Percentiles rank a stretch among this genome's conserved stretches.
phyloP scores from a whole-genome alignment of 768 basidiomycete species.

The Dioszegia aurantiaca region DNA sequence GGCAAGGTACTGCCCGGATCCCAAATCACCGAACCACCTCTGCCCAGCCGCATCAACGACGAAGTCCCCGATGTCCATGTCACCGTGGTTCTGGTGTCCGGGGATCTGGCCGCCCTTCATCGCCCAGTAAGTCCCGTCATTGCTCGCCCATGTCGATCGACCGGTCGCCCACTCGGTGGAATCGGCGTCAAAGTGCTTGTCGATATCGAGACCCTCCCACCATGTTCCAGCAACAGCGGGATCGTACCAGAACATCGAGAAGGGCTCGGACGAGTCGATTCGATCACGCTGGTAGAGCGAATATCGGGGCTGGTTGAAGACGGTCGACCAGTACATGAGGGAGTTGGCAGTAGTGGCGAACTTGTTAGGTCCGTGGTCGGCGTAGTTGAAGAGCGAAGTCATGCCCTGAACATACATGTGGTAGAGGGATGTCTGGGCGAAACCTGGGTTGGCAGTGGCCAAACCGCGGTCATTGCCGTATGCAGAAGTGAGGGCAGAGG shows the following conservation, averaged over 20 bases:
- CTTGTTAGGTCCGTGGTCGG: slow-evolving; percentile 88
- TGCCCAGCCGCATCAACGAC: slow-evolving; percentile 89
- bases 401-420: slow-evolving; percentile 86
- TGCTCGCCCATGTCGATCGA: slow-evolving; percentile 89
- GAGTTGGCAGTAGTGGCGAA: slow-evolving; percentile 88
- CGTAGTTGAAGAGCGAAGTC: slow-evolving; percentile 61
- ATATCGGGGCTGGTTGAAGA: slow-evolving; percentile 70
- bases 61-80: slow-evolving; percentile 91
- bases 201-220: slow-evolving; percentile 81
- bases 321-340: slow-evolving; percentile 71
- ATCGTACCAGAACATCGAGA: slow-evolving; percentile 90
- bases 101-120: slow-evolving; percentile 80
- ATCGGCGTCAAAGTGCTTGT: slow-evolving; percentile 71
- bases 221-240: slow-evolving; percentile 77
- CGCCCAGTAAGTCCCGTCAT: slow-evolving; percentile 74
- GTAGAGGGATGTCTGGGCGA: slow-evolving; percentile 70
- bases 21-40: slow-evolving; percentile 93
- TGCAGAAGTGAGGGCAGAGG: slow-evolving; percentile 74
- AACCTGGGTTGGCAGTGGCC: slow-evolving; percentile 67
- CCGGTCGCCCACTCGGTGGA: slow-evolving; percentile 84
- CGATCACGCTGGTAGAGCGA: slow-evolving; percentile 89
- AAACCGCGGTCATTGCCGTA: slow-evolving; percentile 80
- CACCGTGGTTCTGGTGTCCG: slow-evolving; percentile 90
- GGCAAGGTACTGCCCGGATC: slow-evolving; percentile 78
- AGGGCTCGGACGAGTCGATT: slow-evolving; percentile 70